Conservation (phyloP, 2,329 filamentous ascomycete species). For the Ceratocystis eucalypticola region DNA sequence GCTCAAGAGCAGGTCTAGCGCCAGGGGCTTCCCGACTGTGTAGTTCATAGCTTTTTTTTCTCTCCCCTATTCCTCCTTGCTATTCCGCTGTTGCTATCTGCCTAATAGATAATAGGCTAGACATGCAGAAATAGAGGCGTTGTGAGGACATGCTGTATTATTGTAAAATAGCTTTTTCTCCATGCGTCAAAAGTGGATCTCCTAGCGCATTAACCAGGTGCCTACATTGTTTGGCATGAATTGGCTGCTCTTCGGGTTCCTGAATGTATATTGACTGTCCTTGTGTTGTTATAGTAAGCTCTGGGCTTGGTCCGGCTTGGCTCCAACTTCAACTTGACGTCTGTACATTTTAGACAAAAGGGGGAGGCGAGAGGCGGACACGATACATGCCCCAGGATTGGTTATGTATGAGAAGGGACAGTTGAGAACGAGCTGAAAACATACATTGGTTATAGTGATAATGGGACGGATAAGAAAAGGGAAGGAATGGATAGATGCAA, state of each 20-base stretch:
- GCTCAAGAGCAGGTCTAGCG: slow-evolving; percentile 2
- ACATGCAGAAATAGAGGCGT: background rate
- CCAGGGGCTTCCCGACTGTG: slow-evolving; percentile 8
- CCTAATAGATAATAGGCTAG: too few species aligned
- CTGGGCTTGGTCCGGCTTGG: too few species aligned
- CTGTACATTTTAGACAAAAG: background rate
- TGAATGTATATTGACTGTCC: too few species aligned
- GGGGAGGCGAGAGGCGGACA: background rate
- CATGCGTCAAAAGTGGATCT: background rate
- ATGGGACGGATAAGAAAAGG: background rate
- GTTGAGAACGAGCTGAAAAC: background rate
- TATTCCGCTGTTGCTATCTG: too few species aligned
- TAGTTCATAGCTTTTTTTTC: background rate
- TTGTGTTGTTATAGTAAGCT: too few species aligned
- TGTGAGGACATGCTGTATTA: background rate
- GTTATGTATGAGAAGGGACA: background rate
- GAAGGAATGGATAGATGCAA: background rate
- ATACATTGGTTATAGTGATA: too few species aligned
- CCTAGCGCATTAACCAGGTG: background rate
- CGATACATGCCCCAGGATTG: background rate
- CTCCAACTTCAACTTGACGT: too few species aligned
- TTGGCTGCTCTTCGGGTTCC: too few species aligned
- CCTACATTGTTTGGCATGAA: too few species aligned
- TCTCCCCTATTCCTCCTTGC: too few species aligned
- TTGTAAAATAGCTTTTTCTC: background rate